Base-by-base conservation (phyloP, 2,329 filamentous ascomycete genomes). In the Penicillium digitatum region DNA sequence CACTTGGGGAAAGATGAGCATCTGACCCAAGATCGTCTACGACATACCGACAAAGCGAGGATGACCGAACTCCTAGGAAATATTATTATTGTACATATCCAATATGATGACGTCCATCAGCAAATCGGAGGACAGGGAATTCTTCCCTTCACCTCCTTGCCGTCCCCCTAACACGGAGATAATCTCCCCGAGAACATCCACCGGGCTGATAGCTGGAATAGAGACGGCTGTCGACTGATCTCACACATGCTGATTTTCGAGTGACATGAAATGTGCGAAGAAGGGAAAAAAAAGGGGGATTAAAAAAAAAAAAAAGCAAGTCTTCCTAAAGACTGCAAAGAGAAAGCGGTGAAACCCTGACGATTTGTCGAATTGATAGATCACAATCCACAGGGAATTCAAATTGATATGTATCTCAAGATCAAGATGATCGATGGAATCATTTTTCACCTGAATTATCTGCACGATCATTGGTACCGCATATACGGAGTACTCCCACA, bases 71-170 rank as follows among this genome's bases (percentile, higher is more conserved):
- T 20, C 14, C 34, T 20, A 9, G 12, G 22, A 5, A 27, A 29
- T n/a, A 29, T 27, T 29, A 29, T 29, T 29, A 29, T 12, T 11
- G 16, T 37, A 37, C 12, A 46, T 12, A 26, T 44, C 38, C 18
- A 37, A 51, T 51, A 37, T 45, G 35, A 39, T 48, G 37, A 43
- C 20, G 29, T 29, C 11, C 27, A 48, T 34, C 20, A 48, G 26
- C 56, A 54, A 60, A 60, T 60, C 56, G 58, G 58, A 58, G 47
- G 22, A 3, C 26, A 18, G 40, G 56, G 56, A 58, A 52, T 54
- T 18, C 35, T 29, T 40, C 34, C 50, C 22, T 55, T 48, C n/a
- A 29, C 26, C 42, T 47, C 48, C 48, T 51, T 51, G 6, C 48
- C 29, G 48, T 35, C 3, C 48, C 48, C 39, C 48, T 51, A 45